Evolutionary conservation across 2,329 filamentous ascomycete species (phyloP).

Genomic region (Nothophaeocryptopus gaeumannii): DNA sequence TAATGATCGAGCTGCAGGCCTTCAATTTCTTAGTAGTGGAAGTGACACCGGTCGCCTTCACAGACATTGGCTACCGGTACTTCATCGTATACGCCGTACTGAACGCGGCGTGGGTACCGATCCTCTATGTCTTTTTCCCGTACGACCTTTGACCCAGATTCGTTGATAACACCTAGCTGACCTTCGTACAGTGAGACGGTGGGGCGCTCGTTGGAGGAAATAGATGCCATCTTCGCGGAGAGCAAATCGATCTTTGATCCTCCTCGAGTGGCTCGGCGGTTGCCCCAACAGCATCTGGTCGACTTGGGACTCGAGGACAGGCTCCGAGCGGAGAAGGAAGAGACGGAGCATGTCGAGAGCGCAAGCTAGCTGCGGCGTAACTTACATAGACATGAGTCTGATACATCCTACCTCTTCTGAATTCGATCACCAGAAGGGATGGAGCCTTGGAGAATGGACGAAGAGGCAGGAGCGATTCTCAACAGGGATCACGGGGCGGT

Average conservation of each 20-base stretch:
- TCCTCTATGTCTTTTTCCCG: conserved; percentile 30
- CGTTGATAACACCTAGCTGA: no score
- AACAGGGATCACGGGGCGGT: no score
- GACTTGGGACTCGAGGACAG: background rate
- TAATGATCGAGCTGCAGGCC: background rate
- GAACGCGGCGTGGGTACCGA: conserved; percentile 20
- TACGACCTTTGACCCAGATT: background rate
- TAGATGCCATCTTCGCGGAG: conserved; percentile 1
- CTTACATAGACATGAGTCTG: no score
- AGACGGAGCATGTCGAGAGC: background rate
- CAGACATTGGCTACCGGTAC: conserved; percentile 29
- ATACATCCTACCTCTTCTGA: no score
- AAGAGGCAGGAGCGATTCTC: no score
- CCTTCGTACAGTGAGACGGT: conserved; percentile 14
- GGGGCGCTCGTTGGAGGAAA: conserved; percentile 39
- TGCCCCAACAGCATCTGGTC: background rate
- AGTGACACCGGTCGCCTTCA: conserved; percentile 39
- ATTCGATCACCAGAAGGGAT: no score
- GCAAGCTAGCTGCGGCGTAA: no score
- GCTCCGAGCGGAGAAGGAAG: background rate
- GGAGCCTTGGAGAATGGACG: no score
- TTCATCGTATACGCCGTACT: conserved; percentile 36
- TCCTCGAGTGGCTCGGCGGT: background rate
- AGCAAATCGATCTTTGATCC: background rate
- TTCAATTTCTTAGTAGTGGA: background rate